These are phyloP conservation scores for Lophium mytilinum DNA, from an alignment of 495 filamentous ascomycete species.

Conservation along the genomic window DNA sequence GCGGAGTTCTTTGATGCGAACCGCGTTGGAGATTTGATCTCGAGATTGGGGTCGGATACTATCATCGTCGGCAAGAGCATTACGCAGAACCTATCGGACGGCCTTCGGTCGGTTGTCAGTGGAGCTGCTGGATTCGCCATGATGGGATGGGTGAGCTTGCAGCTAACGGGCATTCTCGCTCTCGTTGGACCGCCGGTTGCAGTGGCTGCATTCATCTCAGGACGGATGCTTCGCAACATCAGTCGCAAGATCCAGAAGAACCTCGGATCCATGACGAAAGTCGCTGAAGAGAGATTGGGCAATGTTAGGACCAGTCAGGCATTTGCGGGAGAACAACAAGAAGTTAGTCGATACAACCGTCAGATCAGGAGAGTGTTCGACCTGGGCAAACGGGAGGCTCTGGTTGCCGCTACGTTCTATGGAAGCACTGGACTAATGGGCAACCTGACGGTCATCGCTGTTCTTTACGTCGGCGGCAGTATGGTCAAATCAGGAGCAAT, in stretches of 20 bases:
- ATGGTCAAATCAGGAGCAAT: constrained; percentile 83
- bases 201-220: constrained; percentile 85
- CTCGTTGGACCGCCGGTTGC: constrained; percentile 88
- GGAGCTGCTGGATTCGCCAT: constrained; percentile 77
- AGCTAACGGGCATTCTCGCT: constrained; percentile 77
- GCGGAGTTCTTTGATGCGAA: constrained; percentile 99
- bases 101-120: constrained; percentile 77
- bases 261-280: constrained; percentile 84
- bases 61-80: constrained; percentile 97
- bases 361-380: constrained; percentile 88
- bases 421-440: constrained; percentile 78
- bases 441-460: constrained; percentile 89
- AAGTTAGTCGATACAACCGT: constrained; percentile 81
- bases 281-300: constrained; percentile 89
- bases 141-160: constrained; percentile 89
- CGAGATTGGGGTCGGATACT: constrained; percentile 87
- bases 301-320: constrained; percentile 95
- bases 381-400: constrained; percentile 73
- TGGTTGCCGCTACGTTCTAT: constrained; percentile 88
- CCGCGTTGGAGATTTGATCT: constrained; percentile 90
- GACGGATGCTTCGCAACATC: constrained; percentile 73
- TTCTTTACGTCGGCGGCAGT: constrained; percentile 82
- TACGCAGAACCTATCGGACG: constrained; percentile 94
- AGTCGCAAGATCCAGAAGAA: constrained; percentile 89
- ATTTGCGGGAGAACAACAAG: constrained; percentile 84